Conservation (phyloP, 2,329 filamentous ascomycete species). For the Xylariales sp. region DNA sequence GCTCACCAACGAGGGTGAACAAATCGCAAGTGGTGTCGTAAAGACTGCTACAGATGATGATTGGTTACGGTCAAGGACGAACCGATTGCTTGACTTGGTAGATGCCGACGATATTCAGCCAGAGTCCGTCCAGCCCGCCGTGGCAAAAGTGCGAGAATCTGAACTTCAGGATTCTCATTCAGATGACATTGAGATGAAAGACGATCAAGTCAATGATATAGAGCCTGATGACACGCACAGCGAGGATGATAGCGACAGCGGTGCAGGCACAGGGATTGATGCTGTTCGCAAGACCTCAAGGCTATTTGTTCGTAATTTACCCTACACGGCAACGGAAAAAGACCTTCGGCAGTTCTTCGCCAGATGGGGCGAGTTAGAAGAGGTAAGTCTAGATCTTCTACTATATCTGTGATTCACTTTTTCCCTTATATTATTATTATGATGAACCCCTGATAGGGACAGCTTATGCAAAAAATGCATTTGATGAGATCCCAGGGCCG, state of each 20-base stretch:
- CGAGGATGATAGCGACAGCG: too few relatives aligned
- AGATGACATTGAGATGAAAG: too few relatives aligned
- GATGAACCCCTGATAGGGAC: conserved; percentile 99
- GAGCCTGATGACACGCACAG: too few relatives aligned
- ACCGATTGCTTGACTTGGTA: conserved; percentile 75
- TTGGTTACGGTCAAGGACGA: conserved; percentile 89
- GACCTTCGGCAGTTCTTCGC: conserved; percentile 71
- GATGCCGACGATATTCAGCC: conserved; percentile 59
- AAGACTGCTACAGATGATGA: conserved; percentile 69
- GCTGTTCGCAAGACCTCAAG: conserved; percentile 69
- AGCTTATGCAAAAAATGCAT: conserved; percentile 89
- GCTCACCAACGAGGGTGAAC: too few relatives aligned
- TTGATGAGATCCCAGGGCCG: conserved; percentile 88
- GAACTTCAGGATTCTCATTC: too few relatives aligned
- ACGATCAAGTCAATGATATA: too few relatives aligned
- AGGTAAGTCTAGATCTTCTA: conserved; percentile 61
- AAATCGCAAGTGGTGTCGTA: conserved; percentile 11
- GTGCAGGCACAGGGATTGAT: conserved; percentile 43
- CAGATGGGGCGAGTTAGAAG: conserved; percentile 71
- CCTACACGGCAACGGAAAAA: conserved; percentile 73
- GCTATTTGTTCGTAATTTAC: conserved; percentile 84
- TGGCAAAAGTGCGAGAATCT: not conserved
- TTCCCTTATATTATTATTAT: conserved; percentile 60
- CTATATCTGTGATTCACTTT: conserved; percentile 20
- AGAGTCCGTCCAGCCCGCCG: not conserved